Base-by-base conservation (phyloP, 495 filamentous ascomycete genomes). In the Schizothecium vesticola region DNA sequence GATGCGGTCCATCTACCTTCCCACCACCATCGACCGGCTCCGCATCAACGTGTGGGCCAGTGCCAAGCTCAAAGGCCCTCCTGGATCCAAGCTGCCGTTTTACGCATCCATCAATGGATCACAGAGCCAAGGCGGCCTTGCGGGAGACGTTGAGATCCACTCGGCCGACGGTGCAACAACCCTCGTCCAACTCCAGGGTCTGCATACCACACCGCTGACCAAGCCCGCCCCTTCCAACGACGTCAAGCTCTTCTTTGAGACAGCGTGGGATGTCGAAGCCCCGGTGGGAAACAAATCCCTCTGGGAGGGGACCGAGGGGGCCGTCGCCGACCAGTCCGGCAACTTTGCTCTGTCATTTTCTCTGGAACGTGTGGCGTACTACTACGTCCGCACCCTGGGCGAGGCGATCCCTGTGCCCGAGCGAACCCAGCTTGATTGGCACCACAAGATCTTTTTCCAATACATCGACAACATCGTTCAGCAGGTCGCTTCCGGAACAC, bases 1-100 rank as follows among this genome's bases (percentile, higher is more conserved):
- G 3, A 43, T 78, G 13, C 23, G 57, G 61, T 61, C 70, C 4
- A 28, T 75, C 1, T 70, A 76, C 31, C 59, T 80, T 0, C 78
- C 76, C 26, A 72, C 55, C 21, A 57, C 2, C 16, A 76, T 76
- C 60, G 11, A 66, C 11, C 56, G 16, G 3, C 64, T 76, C 13
- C 19, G 51, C 10, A 51, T 77, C 29, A 75, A 75, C 56, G 65
- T 67, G 1, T 58, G 64, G 60, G 25, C 59, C 5, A 61, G 59
- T 31, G 13, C 59, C 23, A 6, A 26, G 25, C 59, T 61, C 59
- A 61, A 61, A 21, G 59, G 59, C 4, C 25, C 21, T 9, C 59
- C 59, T 3, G 59, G 59, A 4, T 36, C 59, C 25, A 25, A 61
- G 59, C 59, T 61, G 21, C 61, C 43, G 19, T 56, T 55, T 29